Conservation (phyloP, 371 early-diverging fungal genomes). For the Vairimorpha ceranae region DNA sequence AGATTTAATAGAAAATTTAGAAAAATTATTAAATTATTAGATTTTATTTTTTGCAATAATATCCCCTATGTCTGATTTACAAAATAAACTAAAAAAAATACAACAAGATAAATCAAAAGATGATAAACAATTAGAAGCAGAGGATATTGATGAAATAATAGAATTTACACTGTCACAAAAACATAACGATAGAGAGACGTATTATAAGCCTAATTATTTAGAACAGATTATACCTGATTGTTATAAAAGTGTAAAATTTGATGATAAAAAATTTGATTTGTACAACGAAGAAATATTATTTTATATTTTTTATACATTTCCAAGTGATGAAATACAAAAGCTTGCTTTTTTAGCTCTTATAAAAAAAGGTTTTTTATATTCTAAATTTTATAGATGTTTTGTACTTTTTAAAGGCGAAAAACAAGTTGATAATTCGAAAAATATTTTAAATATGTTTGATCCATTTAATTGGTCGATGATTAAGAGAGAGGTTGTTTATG, state of each 20-base stretch:
- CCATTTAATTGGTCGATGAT: conserved; percentile 53
- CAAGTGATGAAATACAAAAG: conserved; percentile 75
- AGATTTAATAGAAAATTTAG: conserved; percentile 22
- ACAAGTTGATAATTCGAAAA: conserved; percentile 43
- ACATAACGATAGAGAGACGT: not conserved
- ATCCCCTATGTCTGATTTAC: conserved; percentile 24
- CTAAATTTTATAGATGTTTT: conserved; percentile 66
- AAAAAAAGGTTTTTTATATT: conserved; percentile 77
- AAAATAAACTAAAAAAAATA: conserved; percentile 22
- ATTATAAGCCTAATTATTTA: conserved; percentile 2
- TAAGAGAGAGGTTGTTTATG: conserved; percentile 41
- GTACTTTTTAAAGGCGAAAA: conserved; percentile 13
- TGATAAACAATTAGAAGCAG: not conserved
- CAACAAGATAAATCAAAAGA: conserved; percentile 29
- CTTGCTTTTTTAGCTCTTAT: conserved; percentile 80
- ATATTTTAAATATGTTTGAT: conserved; percentile 49
- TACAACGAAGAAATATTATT: conserved; percentile 77
- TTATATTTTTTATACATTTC: conserved; percentile 82
- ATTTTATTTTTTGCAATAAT: not conserved
- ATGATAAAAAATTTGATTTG: conserved; percentile 13
- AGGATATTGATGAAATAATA: conserved; percentile 16
- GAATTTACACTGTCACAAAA: not conserved
- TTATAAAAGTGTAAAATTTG: conserved; percentile 21
- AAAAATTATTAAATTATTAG: conserved; percentile 6
- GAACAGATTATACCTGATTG: conserved; percentile 25